Percentiles rank a stretch among this genome's conserved stretches.
Conservation (phyloP, 2,329 filamentous ascomycete genomes). For the Thielaviopsis euricoi region DNA sequence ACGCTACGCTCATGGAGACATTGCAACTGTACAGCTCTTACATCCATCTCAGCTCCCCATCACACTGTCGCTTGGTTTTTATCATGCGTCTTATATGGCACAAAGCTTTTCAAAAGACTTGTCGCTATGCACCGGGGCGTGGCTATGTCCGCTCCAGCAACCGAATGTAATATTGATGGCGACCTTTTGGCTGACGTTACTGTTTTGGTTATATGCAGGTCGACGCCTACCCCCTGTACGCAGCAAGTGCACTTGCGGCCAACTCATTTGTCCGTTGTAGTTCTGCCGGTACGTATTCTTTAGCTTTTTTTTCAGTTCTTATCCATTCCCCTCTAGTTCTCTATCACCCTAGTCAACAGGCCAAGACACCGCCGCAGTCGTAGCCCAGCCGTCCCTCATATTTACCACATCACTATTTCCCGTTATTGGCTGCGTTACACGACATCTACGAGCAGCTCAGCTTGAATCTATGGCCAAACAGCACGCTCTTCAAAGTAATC, state of each 20-base stretch:
- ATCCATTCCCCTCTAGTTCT: background rate
- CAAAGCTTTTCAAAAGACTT: background rate
- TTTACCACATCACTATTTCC: background rate
- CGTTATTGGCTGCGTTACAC: background rate
- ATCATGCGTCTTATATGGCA: background rate
- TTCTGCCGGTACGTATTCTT: slow-evolving; percentile 44
- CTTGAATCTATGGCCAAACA: background rate
- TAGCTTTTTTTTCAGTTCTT: slow-evolving; percentile 5
- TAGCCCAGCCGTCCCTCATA: background rate
- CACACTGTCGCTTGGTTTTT: background rate
- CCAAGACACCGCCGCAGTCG: background rate
- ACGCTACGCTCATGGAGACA: background rate
- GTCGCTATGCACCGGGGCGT: background rate
- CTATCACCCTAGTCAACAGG: background rate
- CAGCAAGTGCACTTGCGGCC: slow-evolving; percentile 63
- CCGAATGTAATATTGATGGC: background rate
- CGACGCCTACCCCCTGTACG: slow-evolving; percentile 61
- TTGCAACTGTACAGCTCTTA: background rate
- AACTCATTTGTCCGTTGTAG: slow-evolving; percentile 65
- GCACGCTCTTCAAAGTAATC: background rate
- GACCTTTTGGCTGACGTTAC: background rate
- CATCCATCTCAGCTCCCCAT: background rate
- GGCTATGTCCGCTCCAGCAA: background rate
- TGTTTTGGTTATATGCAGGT: slow-evolving; percentile 27
- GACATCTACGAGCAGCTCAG: background rate